These are phyloP conservation scores for Filosporella fistucella DNA, from an alignment of 495 filamentous ascomycete species.

Conservation along the genomic window DNA sequence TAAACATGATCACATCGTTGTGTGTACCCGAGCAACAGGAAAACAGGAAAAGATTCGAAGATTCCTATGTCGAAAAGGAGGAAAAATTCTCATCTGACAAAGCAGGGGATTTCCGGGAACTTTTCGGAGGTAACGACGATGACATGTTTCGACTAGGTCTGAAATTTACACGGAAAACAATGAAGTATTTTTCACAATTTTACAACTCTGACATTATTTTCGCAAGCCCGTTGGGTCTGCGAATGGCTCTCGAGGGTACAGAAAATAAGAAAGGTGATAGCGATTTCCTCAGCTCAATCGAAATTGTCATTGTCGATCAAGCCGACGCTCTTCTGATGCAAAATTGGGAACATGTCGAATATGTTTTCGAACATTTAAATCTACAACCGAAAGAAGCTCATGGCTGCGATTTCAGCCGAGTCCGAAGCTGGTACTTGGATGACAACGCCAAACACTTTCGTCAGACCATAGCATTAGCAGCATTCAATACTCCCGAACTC, in stretches of 20 bases:
- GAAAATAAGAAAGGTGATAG: conserved; percentile 75
- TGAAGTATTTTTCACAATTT: conserved; percentile 93
- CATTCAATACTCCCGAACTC: conserved; percentile 86
- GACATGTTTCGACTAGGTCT: conserved; percentile 92
- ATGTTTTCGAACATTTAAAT: conserved; percentile 88
- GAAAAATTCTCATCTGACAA: conserved; percentile 68
- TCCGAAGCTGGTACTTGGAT: conserved; percentile 89
- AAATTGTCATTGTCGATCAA: conserved; percentile 85
- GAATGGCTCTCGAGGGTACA: conserved; percentile 80
- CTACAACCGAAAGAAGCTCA: conserved; percentile 84
- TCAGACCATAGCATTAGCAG: conserved; percentile 74
- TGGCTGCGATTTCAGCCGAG: conserved; percentile 89
- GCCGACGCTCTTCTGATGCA: conserved; percentile 94
- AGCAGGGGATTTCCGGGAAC: conserved; percentile 81
- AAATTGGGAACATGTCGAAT: conserved; percentile 95
- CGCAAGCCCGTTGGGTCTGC: conserved; percentile 81
- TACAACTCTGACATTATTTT: conserved; percentile 95
- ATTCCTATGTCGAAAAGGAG: conserved; percentile 63
- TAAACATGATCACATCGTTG: conserved; percentile 68
- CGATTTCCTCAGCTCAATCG: conserved; percentile 91
- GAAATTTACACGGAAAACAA: conserved; percentile 91
- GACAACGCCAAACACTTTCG: conserved; percentile 73
- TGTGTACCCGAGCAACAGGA: conserved; percentile 86
- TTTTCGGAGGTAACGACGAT: conserved; percentile 92
- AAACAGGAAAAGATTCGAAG: conserved; percentile 87